These are phyloP conservation scores for Simplicillium aogashimaense DNA, from an alignment of 2,329 filamentous ascomycete species.

Conservation along the genomic window DNA sequence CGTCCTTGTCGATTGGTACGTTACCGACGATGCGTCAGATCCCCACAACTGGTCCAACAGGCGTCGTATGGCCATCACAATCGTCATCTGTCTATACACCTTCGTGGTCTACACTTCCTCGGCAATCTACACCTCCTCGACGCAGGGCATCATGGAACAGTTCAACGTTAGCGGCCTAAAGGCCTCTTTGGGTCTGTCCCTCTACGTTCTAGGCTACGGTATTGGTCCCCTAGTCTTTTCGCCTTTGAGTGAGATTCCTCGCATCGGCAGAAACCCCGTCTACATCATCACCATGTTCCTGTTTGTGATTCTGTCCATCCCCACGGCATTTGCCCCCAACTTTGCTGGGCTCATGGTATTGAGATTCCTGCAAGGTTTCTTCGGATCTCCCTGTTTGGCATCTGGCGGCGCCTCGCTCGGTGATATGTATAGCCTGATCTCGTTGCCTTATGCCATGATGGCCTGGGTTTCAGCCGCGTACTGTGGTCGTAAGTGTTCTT, in stretches of 20 bases:
- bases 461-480: slow-evolving; percentile 47
- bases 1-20: slow-evolving; percentile 45
- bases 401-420: slow-evolving; percentile 42
- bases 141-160: slow-evolving; percentile 34
- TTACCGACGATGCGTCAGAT: slow-evolving; percentile 43
- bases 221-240: slow-evolving; percentile 56
- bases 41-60: slow-evolving; percentile 43
- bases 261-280: slow-evolving; percentile 56
- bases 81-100: slow-evolving; percentile 45
- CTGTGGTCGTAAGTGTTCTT: slow-evolving; percentile 26
- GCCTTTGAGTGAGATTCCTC: slow-evolving; percentile 56
- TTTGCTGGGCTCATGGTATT: slow-evolving; percentile 54
- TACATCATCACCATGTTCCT: slow-evolving; percentile 60
- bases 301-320: slow-evolving; percentile 58
- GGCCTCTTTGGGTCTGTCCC: slow-evolving; percentile 46
- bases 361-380: slow-evolving; percentile 56
- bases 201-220: slow-evolving; percentile 56
- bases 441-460: slow-evolving; percentile 48
- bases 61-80: slow-evolving; percentile 29
- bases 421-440: slow-evolving; percentile 44
- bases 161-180: slow-evolving; percentile 43
- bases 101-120: slow-evolving; percentile 46
- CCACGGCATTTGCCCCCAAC: slow-evolving; percentile 52
- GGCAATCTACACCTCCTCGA: slow-evolving; percentile 36
- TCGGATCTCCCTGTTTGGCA: slow-evolving; percentile 55